These are phyloP conservation scores for Nemania abortiva DNA, from an alignment of 2,329 filamentous ascomycete genomes.

Conservation along the genomic window DNA sequence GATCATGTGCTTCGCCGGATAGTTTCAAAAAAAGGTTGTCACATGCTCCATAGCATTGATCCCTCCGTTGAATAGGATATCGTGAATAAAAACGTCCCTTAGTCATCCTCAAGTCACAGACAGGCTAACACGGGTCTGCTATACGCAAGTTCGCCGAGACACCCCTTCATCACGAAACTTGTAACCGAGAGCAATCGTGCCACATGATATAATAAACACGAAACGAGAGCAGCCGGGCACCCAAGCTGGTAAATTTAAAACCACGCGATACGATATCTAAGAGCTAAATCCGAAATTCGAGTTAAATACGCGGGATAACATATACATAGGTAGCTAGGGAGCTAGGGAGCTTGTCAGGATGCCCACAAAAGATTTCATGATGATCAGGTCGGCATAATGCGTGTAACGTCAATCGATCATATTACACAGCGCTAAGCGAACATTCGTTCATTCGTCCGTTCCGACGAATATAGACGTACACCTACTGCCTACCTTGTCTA, in stretches of 20 bases:
- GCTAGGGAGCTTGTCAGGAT: slow-evolving; percentile 1
- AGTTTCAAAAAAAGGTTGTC: too few species aligned
- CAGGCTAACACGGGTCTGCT: neutral
- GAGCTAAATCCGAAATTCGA: slow-evolving; percentile 3
- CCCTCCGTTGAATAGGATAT: neutral
- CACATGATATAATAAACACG: slow-evolving; percentile 6
- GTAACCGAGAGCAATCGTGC: neutral
- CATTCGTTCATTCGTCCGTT: neutral
- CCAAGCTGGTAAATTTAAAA: slow-evolving; percentile 9
- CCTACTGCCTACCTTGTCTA: neutral
- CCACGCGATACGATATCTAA: neutral
- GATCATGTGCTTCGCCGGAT: too few species aligned
- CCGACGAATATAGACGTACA: neutral
- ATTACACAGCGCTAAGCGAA: slow-evolving; percentile 8
- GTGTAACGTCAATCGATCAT: neutral
- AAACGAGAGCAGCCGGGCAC: slow-evolving; percentile 3
- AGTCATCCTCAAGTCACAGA: neutral
- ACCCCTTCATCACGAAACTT: neutral
- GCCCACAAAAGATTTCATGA: neutral
- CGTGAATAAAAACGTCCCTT: neutral
- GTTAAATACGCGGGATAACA: neutral
- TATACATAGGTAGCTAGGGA: too few species aligned
- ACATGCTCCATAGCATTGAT: too few species aligned
- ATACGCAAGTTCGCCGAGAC: neutral
- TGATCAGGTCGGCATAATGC: neutral